Conservation (phyloP, 2,329 filamentous ascomycete genomes). For the Talaromyces piceae region DNA sequence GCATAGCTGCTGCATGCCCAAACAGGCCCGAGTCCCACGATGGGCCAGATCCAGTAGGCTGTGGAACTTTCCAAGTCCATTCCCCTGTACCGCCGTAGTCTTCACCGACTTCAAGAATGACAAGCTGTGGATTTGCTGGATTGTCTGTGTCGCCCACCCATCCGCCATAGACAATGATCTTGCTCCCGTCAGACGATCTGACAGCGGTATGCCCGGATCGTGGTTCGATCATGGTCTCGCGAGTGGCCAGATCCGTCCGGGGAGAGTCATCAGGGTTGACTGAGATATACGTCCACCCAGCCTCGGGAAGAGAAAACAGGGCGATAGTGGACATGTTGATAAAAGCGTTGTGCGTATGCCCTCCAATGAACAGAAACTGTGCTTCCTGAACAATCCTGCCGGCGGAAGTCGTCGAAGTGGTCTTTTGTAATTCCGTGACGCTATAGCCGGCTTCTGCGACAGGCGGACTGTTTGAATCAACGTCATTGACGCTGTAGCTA, state of each 20-base stretch:
- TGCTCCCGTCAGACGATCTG: conserved; percentile 67
- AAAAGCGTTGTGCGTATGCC: conserved; percentile 75
- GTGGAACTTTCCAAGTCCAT: conserved; percentile 40
- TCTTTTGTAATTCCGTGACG: conserved; percentile 64
- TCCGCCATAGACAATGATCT: conserved; percentile 75
- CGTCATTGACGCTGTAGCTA: conserved; percentile 40
- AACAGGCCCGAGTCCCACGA: conserved; percentile 47
- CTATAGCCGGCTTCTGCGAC: conserved; percentile 82
- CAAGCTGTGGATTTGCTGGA: conserved; percentile 74
- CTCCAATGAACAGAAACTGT: conserved; percentile 74
- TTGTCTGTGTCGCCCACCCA: conserved; percentile 80
- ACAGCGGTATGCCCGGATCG: conserved; percentile 85
- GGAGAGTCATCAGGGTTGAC: conserved; percentile 44
- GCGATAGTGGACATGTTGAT: conserved; percentile 92
- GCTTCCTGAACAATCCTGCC: conserved; percentile 63
- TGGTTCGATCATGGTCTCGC: conserved; percentile 56
- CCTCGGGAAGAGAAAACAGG: conserved; percentile 76
- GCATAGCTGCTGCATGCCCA: conserved; percentile 55
- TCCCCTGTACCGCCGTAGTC: conserved; percentile 53
- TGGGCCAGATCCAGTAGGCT: conserved; percentile 27
- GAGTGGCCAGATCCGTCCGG: conserved; percentile 51
- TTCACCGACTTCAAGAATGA: conserved; percentile 65
- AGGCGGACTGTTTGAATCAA: conserved; percentile 52
- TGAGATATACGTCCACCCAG: conserved; percentile 74
- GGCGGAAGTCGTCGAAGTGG: conserved; percentile 58